Conservation (phyloP, 2,329 filamentous ascomycete genomes). For the Pestalotiopsis sp. region DNA sequence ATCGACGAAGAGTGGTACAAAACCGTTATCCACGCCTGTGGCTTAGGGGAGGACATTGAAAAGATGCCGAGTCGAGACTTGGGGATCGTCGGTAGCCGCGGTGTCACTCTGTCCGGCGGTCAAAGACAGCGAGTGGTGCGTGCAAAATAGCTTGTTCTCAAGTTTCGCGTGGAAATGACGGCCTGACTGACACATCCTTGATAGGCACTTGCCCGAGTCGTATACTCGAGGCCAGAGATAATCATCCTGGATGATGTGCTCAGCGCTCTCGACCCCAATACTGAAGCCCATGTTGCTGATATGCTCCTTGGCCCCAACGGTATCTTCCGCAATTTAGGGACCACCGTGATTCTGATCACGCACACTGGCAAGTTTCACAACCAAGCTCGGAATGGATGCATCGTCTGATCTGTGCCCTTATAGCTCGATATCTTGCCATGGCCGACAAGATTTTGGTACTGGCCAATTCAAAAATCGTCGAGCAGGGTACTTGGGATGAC, state of each 20-base stretch:
- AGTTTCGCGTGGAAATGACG: constrained; percentile 2
- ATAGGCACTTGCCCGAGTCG: constrained; percentile 36
- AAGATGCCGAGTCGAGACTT: constrained; percentile 23
- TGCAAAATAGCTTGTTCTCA: background rate
- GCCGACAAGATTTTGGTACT: constrained; percentile 35
- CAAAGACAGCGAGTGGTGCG: constrained; percentile 22
- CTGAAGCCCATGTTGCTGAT: constrained; percentile 27
- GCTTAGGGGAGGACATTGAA: constrained; percentile 27
- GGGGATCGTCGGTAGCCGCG: constrained; percentile 25
- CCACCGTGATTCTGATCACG: constrained; percentile 24
- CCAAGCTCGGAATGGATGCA: background rate
- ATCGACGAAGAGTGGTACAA: constrained; percentile 23
- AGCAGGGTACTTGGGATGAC: constrained; percentile 28
- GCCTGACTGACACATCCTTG: background rate
- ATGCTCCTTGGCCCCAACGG: constrained; percentile 32
- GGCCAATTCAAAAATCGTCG: constrained; percentile 21
- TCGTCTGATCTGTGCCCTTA: background rate
- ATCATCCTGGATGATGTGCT: constrained; percentile 36
- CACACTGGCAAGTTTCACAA: background rate
- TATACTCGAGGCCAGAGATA: constrained; percentile 30
- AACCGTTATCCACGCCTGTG: constrained; percentile 26
- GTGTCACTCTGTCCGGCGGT: constrained; percentile 12
- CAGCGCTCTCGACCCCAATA: constrained; percentile 35
- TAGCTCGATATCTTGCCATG: constrained; percentile 23
- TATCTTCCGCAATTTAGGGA: constrained; percentile 23